Percentiles rank a stretch among this genome's conserved stretches.
Conservation (phyloP, 2,329 filamentous ascomycete species). For the Fonsecaea erecta region DNA sequence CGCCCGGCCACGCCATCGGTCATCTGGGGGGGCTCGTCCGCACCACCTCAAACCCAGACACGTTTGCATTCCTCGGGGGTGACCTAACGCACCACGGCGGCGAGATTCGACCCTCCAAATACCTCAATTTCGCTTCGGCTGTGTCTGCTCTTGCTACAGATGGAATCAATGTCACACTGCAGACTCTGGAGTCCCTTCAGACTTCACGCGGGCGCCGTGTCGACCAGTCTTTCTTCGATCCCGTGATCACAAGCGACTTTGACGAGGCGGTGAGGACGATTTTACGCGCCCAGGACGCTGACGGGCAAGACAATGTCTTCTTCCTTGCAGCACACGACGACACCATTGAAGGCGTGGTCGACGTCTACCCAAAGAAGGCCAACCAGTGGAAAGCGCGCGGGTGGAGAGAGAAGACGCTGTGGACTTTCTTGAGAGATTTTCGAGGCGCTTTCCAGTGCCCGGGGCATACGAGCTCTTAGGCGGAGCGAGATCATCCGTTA, state of each 20-base stretch:
- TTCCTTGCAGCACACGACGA: constrained; percentile 40
- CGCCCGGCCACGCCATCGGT: constrained; percentile 54
- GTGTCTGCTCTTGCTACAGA: background rate
- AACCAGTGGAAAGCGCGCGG: constrained; percentile 41
- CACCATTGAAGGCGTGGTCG: constrained; percentile 35
- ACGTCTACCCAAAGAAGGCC: constrained; percentile 24
- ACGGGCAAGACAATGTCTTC: constrained; percentile 39
- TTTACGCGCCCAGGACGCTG: constrained; percentile 26
- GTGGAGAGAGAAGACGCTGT: constrained; percentile 33
- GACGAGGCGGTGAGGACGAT: constrained; percentile 23
- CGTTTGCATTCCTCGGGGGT: constrained; percentile 58
- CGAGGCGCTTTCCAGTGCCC: background rate
- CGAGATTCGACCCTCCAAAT: constrained; percentile 40
- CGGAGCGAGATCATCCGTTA: too few species aligned
- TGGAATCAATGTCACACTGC: background rate
- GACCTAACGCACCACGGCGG: constrained; percentile 53
- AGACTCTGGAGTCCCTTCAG: background rate
- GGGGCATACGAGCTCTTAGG: background rate
- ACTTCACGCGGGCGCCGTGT: background rate
- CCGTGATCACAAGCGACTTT: constrained; percentile 23
- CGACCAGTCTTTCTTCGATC: constrained; percentile 42
- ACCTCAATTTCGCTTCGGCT: constrained; percentile 18
- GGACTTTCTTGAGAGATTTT: constrained; percentile 29
- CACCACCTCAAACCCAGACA: constrained; percentile 45
- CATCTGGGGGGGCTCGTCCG: constrained; percentile 58